Evolutionary conservation across 768 basidiomycete genomes (phyloP), one percentile per base, ranked within the genome.

Genomic region (Hysterangium stoloniferum): DNA sequence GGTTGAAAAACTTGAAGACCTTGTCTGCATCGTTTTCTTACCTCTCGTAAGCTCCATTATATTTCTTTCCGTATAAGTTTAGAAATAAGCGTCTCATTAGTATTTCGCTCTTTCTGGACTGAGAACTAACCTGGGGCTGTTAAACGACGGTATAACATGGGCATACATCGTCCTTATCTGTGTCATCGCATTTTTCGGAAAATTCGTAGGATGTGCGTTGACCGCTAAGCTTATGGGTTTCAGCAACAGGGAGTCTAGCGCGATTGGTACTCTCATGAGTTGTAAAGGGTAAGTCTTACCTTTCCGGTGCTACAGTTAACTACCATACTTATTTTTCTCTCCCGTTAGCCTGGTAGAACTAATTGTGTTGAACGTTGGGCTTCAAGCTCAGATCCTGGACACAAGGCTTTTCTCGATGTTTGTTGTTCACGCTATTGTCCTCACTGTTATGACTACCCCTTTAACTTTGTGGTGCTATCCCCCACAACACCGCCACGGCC

Each of bases 341-440:
- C n/a, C n/a, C 31, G 48, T 31, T 52, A 82, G 80, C 28, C 69
- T 82, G 19, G 89, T 93, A 22, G 91, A 94, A 63, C 78, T 94
- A 25, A 93, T 96, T 56, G 91, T 93, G 6, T 77, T 94, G 60
- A 96, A 96, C 61, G 82, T 94, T 55, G 92, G 92, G 44, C 71
- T 88, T 6, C 64, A 71, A 54, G 87, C 87, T 2, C 66, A 67
- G 11, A 80, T 87, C 49, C 71, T 86, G 40, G 72, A 79, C 59
- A 65, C 71, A 0, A 75, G 78, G 22, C 77, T 84, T 9, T 91
- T 94, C 71, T 86, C 88, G 0, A 92, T 93, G 86, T 90, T 94
- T 56, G 90, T 94, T 53, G 69, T 93, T 42, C 79, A 82, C 41
- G 82, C 85, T 4, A 67, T 90, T 35, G 67, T 90, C 44, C 70